Evolutionary conservation across 225 moss, liverwort and hornwort genomes (phyloP).

Genomic region (Rhytidiadelphus loreus): DNA sequence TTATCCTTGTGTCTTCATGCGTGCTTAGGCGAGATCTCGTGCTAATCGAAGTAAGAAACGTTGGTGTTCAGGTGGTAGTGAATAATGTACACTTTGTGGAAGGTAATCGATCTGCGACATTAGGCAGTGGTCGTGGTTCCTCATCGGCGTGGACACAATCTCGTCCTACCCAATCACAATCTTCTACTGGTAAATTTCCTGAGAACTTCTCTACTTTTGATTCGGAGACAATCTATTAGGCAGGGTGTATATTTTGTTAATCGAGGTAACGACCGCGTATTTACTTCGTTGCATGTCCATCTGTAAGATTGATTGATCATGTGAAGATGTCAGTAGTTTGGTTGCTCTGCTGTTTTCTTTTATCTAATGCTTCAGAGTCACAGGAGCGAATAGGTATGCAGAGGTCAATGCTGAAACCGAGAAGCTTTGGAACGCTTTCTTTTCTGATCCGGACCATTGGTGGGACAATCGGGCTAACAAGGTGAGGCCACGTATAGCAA

Average conservation of each 20-base stretch:
- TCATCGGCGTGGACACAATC: constrained; percentile 36
- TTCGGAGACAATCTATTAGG: neutral
- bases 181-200: constrained; percentile 12
- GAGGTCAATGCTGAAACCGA: constrained; percentile 51
- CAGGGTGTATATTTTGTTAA: neutral
- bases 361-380: neutral
- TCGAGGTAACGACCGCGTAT: neutral
- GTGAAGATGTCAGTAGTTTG: neutral
- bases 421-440: constrained; percentile 81
- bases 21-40: neutral
- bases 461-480: constrained; percentile 83
- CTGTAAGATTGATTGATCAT: neutral
- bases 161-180: constrained; percentile 14
- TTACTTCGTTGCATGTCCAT: neutral
- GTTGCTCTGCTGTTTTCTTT: neutral
- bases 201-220: neutral
- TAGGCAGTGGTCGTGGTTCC: constrained; percentile 4
- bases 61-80: constrained; percentile 32
- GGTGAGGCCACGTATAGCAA: constrained; percentile 17
- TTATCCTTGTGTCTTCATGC: neutral
- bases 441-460: constrained; percentile 85
- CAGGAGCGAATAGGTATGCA: constrained; percentile 23
- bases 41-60: neutral
- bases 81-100: constrained; percentile 40
- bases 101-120: neutral